Evolutionary conservation across 2,329 filamentous ascomycete species (phyloP), one percentile per base, ranked within the genome.

Genomic region (Albifimbria verrucaria): DNA sequence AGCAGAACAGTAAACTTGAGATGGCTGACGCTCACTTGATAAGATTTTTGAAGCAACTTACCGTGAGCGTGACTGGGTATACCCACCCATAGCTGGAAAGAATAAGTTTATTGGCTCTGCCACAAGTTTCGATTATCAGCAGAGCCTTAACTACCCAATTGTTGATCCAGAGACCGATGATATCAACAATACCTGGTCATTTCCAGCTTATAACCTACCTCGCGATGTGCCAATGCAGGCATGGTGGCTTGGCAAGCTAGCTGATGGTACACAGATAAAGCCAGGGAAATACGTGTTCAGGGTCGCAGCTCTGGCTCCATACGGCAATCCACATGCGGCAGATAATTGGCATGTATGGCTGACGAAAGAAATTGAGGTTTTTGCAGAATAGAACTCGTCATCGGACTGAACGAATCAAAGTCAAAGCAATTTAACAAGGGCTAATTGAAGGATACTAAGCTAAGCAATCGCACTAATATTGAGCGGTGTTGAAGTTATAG

Each of bases 201-300:
- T 63, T 42, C 65, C 66, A 0, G 42, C 57, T 0, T 28, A 45
- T 9, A 55, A 62, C 7, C 49, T 57, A 4, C 47, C 59, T 20
- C 59, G 62, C 5, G 61, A 55, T 9, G 52, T 52, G 7, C 52
- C 15, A 36, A 47, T 25, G 12, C 51, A 52, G 5, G 59, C 58
- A 26, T 62, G 57, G 59, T 66, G 65, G 64, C 51, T 66, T 3
- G 64, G 65, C 15, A 59, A 62, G 46, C 18, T 67, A 32, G 57
- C 60, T 1, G 64, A 66, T 20, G 63, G 62, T 4, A 57, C 54
- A 12, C 56, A 58, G 22, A 63, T 66, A 17, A 52, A 51, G 21
- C 59, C 59, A 3, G 63, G 64, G 20, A 57, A 56, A 20, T 66
- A 66, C 21, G 47, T 42, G 1, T 50, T 63, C 24, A 48, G 65